Percentiles rank a stretch among this genome's conserved stretches.
phyloP scores from a whole-genome alignment of 75 land plant species.

The Selaginella tamariscina region DNA sequence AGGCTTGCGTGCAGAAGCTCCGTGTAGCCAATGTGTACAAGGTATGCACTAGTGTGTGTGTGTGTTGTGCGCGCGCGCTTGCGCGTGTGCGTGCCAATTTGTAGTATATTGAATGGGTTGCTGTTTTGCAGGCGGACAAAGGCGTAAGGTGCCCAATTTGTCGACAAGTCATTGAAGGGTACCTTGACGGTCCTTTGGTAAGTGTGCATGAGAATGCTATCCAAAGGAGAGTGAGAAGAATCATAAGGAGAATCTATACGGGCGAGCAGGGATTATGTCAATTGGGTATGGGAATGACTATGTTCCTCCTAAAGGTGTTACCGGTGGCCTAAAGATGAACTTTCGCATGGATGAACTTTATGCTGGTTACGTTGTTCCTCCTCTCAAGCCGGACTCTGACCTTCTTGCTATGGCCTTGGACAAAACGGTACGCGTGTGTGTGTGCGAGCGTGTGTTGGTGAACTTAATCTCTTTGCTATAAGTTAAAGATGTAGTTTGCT shows the following conservation, averaged over 20 bases:
- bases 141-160: slow-evolving; percentile 27
- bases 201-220: slow-evolving; percentile 3
- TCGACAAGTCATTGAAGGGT: slow-evolving; percentile 22
- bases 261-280: slow-evolving; percentile 19
- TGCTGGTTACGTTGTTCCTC: slow-evolving; percentile 25
- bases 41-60: background rate
- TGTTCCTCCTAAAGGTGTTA: slow-evolving; percentile 23
- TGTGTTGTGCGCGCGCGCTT: too few species aligned
- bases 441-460: too few species aligned
- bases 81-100: background rate
- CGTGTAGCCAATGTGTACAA: slow-evolving; percentile 28
- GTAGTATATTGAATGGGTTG: background rate
- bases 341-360: slow-evolving; percentile 19
- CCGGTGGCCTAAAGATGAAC: slow-evolving; percentile 20
- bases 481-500: too few species aligned
- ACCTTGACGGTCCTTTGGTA: slow-evolving; percentile 20
- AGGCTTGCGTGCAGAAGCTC: slow-evolving; percentile 24
- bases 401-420: slow-evolving; percentile 26
- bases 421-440: slow-evolving; percentile 19
- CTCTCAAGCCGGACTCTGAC: slow-evolving; percentile 19
- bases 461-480: too few species aligned
- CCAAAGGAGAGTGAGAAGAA: slow-evolving; percentile 12
- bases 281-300: slow-evolving; percentile 27
- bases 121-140: slow-evolving; percentile 23
- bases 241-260: slow-evolving; percentile 14